Conservation (phyloP, 768 basidiomycete genomes). For the Amanita phalloides region DNA sequence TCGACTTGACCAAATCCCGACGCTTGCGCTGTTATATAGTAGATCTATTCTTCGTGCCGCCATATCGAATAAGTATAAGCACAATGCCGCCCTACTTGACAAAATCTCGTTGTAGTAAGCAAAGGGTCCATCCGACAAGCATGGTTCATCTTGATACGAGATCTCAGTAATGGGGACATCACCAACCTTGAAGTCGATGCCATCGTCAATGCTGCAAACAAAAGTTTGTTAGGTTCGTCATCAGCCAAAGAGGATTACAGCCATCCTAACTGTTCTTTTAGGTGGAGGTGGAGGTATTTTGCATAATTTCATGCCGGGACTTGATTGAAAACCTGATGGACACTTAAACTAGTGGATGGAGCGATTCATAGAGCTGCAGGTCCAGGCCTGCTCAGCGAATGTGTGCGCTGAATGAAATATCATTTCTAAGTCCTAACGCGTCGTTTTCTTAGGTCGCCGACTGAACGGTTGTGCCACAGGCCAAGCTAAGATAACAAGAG, state of each 20-base stretch:
- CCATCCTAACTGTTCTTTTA: conserved; percentile 14
- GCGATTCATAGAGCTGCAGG: conserved; percentile 77
- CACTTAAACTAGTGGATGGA: conserved; percentile 36
- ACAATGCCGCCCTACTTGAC: conserved; percentile 32
- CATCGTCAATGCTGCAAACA: conserved; percentile 80
- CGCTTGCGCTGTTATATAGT: conserved; percentile 45
- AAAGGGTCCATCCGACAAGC: background rate
- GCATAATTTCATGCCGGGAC: background rate
- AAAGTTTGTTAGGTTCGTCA: conserved; percentile 49
- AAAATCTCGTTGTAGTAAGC: conserved; percentile 63
- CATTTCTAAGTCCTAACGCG: background rate
- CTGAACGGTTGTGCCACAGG: conserved; percentile 64
- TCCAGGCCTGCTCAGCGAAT: conserved; percentile 52
- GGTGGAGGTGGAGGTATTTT: conserved; percentile 69
- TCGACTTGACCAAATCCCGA: conserved; percentile 37
- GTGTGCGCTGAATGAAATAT: conserved; percentile 24
- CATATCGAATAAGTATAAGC: conserved; percentile 19
- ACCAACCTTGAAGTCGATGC: conserved; percentile 59
- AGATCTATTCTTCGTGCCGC: conserved; percentile 24
- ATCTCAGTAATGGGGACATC: conserved; percentile 65
- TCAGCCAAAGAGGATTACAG: background rate
- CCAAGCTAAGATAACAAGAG: conserved; percentile 69
- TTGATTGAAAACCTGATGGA: background rate
- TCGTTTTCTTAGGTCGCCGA: conserved; percentile 35
- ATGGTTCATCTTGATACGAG: conserved; percentile 1